Percentiles rank a stretch among this genome's conserved stretches.
Evolutionary conservation across 2,329 filamentous ascomycete genomes (phyloP).

Genomic region (Fusarium sp.): DNA sequence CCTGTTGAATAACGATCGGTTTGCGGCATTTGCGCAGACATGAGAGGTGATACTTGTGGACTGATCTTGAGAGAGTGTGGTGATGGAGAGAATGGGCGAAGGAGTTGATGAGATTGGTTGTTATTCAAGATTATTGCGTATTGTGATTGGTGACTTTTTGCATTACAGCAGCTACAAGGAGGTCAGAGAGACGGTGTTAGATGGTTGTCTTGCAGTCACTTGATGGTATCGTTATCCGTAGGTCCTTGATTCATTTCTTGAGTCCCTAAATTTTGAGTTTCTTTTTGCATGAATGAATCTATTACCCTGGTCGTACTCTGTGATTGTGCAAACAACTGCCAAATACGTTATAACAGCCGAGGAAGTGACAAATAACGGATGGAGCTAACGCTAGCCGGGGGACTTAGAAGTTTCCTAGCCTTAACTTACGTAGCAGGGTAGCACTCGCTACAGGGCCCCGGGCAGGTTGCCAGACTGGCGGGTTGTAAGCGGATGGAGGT

Average conservation of each 20-base stretch:
- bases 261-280: not conserved
- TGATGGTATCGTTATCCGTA: slow-evolving; percentile 1
- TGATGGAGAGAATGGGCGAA: slow-evolving; percentile 3
- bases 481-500: slow-evolving; percentile 12
- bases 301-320: not conserved
- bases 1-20: slow-evolving; percentile 64
- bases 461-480: not conserved
- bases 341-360: slow-evolving; percentile 11
- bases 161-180: slow-evolving; percentile 13
- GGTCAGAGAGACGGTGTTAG: slow-evolving; percentile 5
- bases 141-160: slow-evolving; percentile 23
- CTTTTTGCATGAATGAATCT: not conserved
- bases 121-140: slow-evolving; percentile 15
- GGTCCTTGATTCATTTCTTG: not conserved
- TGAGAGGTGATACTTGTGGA: slow-evolving; percentile 19
- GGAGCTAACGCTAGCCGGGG: slow-evolving; percentile 31
- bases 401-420: slow-evolving; percentile 28
- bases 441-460: not conserved
- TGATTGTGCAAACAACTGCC: not conserved
- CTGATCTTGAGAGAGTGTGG: slow-evolving; percentile 1
- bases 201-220: slow-evolving; percentile 4
- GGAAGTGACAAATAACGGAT: slow-evolving; percentile 2
- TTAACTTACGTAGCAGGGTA: not conserved
- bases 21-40: slow-evolving; percentile 49
- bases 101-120: slow-evolving; percentile 13